Evolutionary conservation across 352 stramenopile genomes (phyloP), one percentile per base, ranked within the genome.

Genomic region (Phytopythium boreale): DNA sequence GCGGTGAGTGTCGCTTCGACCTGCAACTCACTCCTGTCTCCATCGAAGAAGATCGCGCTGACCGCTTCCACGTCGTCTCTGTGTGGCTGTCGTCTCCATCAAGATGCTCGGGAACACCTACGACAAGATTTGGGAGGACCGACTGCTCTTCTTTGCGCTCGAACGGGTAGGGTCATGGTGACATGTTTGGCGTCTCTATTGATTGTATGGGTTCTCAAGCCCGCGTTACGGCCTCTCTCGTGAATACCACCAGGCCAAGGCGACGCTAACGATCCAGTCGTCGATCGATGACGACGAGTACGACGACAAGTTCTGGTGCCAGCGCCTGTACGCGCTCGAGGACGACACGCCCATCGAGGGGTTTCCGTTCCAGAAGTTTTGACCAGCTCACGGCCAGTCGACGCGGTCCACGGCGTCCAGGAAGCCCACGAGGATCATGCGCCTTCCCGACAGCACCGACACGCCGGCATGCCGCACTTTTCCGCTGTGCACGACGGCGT

Each of bases 381-480:
- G 60, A 72, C 4, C 7, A 3, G 29, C 78, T 65, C 37, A 98
- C 69, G 67, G 15, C 59, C 56, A 77, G 22, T 77, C 77, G 19
- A 82, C 61, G 37, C 69, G 69, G 50, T 90, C 75, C 17, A 82
- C 71, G 34, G 98, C 74, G 66, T 97, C 88, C 2, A 98, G 79
- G 72, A 98, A 98, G 0, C 88, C 95, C 24, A 98, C 93, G 59
- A 98, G 76, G 43, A 98, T 92, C 46, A 93, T 81, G 12, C 95
- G 83, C 39, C 84, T 76, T 12, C 95, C 95, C 8, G 68, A 69
- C 1, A 90, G 87, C 29, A 98, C 88, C 0, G 84, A 72, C 43
- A 95, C 82, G 8, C 89, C 95, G 44, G 90, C 95, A 67, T 98
- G 95, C 14, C 96, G 78, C 34, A 98, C 75, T 67, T 98, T 98